Conservation (phyloP, 2,329 filamentous ascomycete species). For the Alternaria brassicae region DNA sequence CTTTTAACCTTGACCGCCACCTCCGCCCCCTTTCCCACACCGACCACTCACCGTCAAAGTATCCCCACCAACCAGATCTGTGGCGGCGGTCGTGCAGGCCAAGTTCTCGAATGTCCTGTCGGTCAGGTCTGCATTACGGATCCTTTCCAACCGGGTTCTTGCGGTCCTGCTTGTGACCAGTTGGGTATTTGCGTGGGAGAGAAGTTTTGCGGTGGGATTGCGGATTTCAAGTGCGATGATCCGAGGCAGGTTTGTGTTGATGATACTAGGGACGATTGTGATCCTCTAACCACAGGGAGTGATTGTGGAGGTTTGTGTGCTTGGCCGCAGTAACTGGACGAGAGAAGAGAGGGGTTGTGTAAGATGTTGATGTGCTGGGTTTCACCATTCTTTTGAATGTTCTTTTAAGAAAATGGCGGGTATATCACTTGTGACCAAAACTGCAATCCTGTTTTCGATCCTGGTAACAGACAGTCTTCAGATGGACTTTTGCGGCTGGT, state of each 20-base stretch:
- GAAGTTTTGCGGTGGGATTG: conserved; percentile 53
- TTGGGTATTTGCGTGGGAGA: conserved; percentile 47
- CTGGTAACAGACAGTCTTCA: background rate
- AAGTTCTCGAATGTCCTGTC: conserved; percentile 9
- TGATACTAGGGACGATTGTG: conserved; percentile 54
- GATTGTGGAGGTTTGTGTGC: conserved; percentile 56
- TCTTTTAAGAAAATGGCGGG: background rate
- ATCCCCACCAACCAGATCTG: conserved; percentile 32
- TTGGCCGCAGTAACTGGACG: conserved; percentile 19
- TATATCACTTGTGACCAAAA: background rate
- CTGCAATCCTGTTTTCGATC: background rate
- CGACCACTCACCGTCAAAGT: conserved; percentile 1
- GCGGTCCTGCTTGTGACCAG: conserved; percentile 44
- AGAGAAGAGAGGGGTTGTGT: background rate
- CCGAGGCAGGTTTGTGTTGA: conserved; percentile 51
- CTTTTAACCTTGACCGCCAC: background rate
- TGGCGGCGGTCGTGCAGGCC: conserved; percentile 33
- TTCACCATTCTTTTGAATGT: background rate
- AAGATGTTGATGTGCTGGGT: background rate
- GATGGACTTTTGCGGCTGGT: background rate
- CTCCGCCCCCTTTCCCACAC: background rate
- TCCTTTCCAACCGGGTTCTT: conserved; percentile 40
- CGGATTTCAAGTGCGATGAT: conserved; percentile 43
- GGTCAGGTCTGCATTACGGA: conserved; percentile 43
- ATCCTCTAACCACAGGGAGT: conserved; percentile 48